Conservation (phyloP, 2,329 filamentous ascomycete species). For the Pseudocercospora eumusae region DNA sequence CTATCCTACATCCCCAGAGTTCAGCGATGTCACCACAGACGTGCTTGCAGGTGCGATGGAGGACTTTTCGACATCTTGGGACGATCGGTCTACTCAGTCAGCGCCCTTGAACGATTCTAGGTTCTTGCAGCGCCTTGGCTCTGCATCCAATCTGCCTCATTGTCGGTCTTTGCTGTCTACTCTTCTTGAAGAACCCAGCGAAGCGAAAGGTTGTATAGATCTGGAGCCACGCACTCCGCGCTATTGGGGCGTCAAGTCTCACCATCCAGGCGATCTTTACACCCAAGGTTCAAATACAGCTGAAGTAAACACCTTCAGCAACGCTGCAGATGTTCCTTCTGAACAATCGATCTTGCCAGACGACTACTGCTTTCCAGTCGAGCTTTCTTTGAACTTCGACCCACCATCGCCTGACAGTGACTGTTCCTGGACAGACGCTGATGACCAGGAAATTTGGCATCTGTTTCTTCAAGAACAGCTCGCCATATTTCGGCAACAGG, state of each 20-base stretch:
- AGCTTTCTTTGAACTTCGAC: neutral
- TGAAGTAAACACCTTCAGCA: too few relatives aligned
- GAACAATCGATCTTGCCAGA: too few relatives aligned
- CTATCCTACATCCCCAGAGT: neutral
- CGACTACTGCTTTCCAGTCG: neutral
- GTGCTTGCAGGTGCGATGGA: neutral
- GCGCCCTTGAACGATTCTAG: neutral
- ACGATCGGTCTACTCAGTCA: neutral
- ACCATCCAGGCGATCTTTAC: neutral
- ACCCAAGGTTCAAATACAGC: neutral
- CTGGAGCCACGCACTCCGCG: neutral
- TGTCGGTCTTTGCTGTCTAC: neutral
- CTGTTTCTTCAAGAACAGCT: constrained; percentile 18
- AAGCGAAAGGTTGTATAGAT: neutral
- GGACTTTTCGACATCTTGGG: neutral
- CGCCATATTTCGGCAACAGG: constrained; percentile 18
- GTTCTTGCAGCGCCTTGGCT: neutral
- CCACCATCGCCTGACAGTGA: constrained; percentile 16
- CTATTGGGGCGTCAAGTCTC: neutral
- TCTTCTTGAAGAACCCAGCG: neutral
- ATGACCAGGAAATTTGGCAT: constrained; percentile 22
- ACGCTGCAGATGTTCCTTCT: too few relatives aligned
- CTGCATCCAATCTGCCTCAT: neutral
- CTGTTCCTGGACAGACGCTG: constrained; percentile 25
- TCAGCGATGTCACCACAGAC: neutral